Conservation (phyloP, 2,329 filamentous ascomycete genomes). For the Ophiostoma angusticollis region DNA sequence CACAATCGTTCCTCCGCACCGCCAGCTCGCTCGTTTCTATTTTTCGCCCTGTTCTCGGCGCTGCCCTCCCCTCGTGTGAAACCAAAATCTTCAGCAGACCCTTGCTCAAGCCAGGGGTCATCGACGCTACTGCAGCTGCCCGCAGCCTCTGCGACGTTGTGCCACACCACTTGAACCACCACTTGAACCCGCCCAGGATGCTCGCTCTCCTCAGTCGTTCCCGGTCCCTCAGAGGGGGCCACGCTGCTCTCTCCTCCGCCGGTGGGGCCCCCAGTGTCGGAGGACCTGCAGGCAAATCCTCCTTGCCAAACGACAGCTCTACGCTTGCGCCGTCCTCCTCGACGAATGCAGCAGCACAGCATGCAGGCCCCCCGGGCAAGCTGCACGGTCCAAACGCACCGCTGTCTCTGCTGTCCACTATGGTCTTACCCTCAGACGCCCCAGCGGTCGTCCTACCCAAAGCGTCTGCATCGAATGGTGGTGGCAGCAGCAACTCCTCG, state of each 20-base stretch:
- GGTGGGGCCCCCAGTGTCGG: not conserved
- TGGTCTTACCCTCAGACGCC: slow-evolving; percentile 3
- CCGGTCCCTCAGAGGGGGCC: slow-evolving; percentile 19
- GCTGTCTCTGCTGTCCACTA: slow-evolving; percentile 7
- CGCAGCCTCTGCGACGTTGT: slow-evolving; percentile 3
- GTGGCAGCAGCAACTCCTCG: not conserved
- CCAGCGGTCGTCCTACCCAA: slow-evolving; percentile 2
- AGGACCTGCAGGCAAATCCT: not conserved
- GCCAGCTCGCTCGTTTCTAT: no score
- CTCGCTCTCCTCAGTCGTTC: slow-evolving; percentile 23
- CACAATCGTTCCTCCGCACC: no score
- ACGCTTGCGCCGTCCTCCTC: not conserved
- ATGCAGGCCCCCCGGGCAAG: slow-evolving; percentile 9
- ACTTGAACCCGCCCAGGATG: slow-evolving; percentile 16
- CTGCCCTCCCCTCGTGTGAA: no score
- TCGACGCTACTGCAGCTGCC: slow-evolving; percentile 1
- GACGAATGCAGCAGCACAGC: slow-evolving; percentile 6
- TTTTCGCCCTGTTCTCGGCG: no score
- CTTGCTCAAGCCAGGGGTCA: slow-evolving; percentile 2
- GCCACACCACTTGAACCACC: not conserved
- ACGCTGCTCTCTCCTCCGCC: slow-evolving; percentile 6
- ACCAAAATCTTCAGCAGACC: slow-evolving; percentile 3
- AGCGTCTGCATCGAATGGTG: not conserved
- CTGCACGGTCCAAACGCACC: slow-evolving; percentile 18
- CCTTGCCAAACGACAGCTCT: no score